phyloP scores from a whole-genome alignment of 371 early-diverging fungal genomes.

The Mortierella sp. region DNA sequence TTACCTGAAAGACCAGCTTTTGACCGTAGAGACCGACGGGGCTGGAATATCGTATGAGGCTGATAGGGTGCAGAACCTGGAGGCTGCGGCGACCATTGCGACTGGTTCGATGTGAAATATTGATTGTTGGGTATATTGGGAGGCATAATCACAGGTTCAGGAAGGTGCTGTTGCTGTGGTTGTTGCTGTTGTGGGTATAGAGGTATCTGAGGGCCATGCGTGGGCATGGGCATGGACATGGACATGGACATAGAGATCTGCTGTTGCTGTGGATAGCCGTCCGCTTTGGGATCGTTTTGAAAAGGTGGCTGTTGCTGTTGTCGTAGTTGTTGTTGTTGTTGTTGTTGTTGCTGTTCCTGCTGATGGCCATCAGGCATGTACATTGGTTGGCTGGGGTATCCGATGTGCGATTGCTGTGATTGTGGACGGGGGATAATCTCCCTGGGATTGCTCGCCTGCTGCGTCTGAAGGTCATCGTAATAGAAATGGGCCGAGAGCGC shows the following conservation, averaged over 20 bases:
- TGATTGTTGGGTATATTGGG: neutral
- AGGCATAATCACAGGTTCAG: neutral
- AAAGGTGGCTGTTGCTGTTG: constrained; percentile 14
- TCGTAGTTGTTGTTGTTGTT: constrained; percentile 25
- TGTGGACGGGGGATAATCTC: constrained; percentile 32
- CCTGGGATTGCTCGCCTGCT: constrained; percentile 15
- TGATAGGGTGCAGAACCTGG: constrained; percentile 11
- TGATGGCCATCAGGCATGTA: constrained; percentile 30
- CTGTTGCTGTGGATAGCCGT: constrained; percentile 17
- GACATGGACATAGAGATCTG: neutral
- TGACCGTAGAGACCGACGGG: constrained; percentile 17
- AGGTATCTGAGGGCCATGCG: neutral
- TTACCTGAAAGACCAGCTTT: constrained; percentile 10
- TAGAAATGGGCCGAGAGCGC: constrained; percentile 39
- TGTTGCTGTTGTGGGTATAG: constrained; percentile 22
- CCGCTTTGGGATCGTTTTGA: too few species aligned
- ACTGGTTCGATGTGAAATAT: neutral
- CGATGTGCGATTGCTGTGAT: constrained; percentile 22
- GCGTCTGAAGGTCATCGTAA: constrained; percentile 33
- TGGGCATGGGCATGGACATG: neutral
- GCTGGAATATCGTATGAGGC: constrained; percentile 30
- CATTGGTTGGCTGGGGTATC: constrained; percentile 7
- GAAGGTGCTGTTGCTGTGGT: constrained; percentile 1
- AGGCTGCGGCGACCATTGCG: constrained; percentile 9
- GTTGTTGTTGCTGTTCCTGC: constrained; percentile 23